A percentile compares a stretch with the other conserved stretches of the same genome.
These are phyloP conservation scores for Mediolabrus comicus DNA, from an alignment of 108 stramenopile genomes.

Conservation along the genomic window DNA sequence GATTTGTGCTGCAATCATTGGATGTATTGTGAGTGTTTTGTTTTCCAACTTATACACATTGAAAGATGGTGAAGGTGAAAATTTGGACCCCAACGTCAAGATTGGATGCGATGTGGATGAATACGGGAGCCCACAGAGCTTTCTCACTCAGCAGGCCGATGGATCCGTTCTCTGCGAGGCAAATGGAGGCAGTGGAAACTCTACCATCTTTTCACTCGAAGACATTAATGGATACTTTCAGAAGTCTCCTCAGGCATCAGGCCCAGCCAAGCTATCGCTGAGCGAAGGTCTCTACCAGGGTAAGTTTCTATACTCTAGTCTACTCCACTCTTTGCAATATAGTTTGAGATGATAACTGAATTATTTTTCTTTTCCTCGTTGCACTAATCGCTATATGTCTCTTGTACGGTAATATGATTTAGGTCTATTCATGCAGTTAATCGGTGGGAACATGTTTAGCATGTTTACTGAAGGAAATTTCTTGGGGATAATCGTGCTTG, in stretches of 20 bases:
- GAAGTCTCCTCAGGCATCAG: neutral
- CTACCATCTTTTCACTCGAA: constrained; percentile 29
- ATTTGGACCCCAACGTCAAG: constrained; percentile 14
- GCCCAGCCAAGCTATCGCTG: constrained; percentile 1
- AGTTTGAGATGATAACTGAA: too few relatives aligned
- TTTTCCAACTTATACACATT: constrained; percentile 28
- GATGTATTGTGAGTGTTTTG: constrained; percentile 20
- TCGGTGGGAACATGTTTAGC: constrained; percentile 30
- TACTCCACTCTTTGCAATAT: too few relatives aligned
- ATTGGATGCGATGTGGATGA: constrained; percentile 33
- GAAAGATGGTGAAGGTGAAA: neutral
- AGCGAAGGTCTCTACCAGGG: constrained; percentile 10
- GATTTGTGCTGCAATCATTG: constrained; percentile 33
- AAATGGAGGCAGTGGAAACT: constrained; percentile 1
- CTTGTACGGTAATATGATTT: too few relatives aligned
- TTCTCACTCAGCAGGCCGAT: constrained; percentile 35
- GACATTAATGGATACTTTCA: constrained; percentile 39
- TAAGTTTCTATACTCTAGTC: too few relatives aligned
- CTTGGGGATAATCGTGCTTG: constrained; percentile 38
- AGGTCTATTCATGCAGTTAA: constrained; percentile 45
- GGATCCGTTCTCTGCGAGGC: constrained; percentile 42
- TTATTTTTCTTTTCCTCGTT: too few relatives aligned
- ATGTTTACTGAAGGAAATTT: constrained; percentile 36
- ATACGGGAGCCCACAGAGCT: neutral
- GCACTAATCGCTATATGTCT: neutral